These are phyloP conservation scores for Coemansia sp. DNA, from an alignment of 192 early-diverging fungal species.

Conservation along the genomic window DNA sequence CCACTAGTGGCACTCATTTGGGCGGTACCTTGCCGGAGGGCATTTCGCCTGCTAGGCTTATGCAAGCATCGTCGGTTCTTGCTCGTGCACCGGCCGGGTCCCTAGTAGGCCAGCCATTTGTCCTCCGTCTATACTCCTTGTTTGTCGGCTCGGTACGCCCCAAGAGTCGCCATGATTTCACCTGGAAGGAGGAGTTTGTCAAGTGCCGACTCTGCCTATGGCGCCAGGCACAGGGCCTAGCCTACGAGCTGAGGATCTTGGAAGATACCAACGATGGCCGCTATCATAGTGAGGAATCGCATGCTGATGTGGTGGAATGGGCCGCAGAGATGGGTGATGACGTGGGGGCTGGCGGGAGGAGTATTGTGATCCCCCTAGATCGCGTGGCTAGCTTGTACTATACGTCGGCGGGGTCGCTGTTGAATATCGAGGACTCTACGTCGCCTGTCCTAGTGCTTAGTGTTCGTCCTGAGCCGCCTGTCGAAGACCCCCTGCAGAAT, in stretches of 20 bases:
- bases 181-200: constrained; percentile 81
- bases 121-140: constrained; percentile 63
- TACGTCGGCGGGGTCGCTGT: constrained; percentile 65
- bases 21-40: constrained; percentile 44
- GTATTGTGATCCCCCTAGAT: constrained; percentile 45
- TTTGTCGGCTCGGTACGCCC: constrained; percentile 66
- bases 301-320: constrained; percentile 8
- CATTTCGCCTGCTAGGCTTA: constrained; percentile 58
- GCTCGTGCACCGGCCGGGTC: constrained; percentile 14
- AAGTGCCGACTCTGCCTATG: constrained; percentile 52
- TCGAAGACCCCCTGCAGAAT: not conserved
- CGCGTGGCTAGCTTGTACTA: constrained; percentile 65
- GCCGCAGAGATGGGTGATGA: constrained; percentile 4
- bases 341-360: constrained; percentile 11
- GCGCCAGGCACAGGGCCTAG: constrained; percentile 15
- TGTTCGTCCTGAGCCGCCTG: constrained; percentile 20
- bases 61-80: constrained; percentile 58
- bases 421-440: constrained; percentile 74
- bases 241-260: constrained; percentile 59
- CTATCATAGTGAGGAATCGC: constrained; percentile 63
- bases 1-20: constrained; percentile 53
- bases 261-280: constrained; percentile 76
- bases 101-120: constrained; percentile 50
- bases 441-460: constrained; percentile 72
- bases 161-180: constrained; percentile 60